phyloP scores from a whole-genome alignment of 2,329 filamentous ascomycete species.

The Stemphylium lycopersici region DNA sequence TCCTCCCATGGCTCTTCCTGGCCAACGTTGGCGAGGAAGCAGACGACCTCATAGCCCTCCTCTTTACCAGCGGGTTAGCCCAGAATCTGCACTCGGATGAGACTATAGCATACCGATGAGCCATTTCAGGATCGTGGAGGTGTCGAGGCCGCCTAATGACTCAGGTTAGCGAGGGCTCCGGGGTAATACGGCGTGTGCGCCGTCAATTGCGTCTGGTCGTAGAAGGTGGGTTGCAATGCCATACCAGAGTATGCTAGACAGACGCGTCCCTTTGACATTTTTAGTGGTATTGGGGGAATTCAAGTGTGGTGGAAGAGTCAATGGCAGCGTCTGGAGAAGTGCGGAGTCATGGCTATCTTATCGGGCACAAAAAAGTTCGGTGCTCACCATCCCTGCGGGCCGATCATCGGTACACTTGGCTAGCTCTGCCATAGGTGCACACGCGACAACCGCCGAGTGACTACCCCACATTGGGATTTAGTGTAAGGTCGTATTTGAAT shows the following conservation, averaged over 20 bases:
- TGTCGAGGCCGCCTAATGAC: slow-evolving; percentile 61
- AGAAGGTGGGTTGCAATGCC: slow-evolving; percentile 1
- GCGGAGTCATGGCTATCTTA: slow-evolving; percentile 24
- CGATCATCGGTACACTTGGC: slow-evolving; percentile 25
- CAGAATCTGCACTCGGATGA: background rate
- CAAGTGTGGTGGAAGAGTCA: slow-evolving; percentile 2
- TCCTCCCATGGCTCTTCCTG: slow-evolving; percentile 62
- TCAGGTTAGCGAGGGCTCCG: slow-evolving; percentile 29
- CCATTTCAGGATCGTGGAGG: slow-evolving; percentile 55
- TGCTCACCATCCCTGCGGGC: slow-evolving; percentile 22
- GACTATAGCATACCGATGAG: slow-evolving; percentile 38
- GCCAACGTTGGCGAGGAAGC: slow-evolving; percentile 63
- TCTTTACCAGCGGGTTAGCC: slow-evolving; percentile 41
- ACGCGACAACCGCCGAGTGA: background rate
- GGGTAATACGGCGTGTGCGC: background rate
- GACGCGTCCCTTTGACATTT: slow-evolving; percentile 53
- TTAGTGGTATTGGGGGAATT: slow-evolving; percentile 14
- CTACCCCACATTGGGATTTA: background rate
- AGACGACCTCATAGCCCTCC: slow-evolving; percentile 67
- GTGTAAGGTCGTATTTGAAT: background rate
- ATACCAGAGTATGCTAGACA: slow-evolving; percentile 57
- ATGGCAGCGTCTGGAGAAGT: slow-evolving; percentile 25
- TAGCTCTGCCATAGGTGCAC: slow-evolving; percentile 5
- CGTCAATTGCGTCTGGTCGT: background rate
- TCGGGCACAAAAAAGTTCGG: slow-evolving; percentile 24